Percentiles rank a stretch among this genome's conserved stretches.
These are phyloP conservation scores for Penicillium sp. DNA, from an alignment of 2,329 filamentous ascomycete species.

Conservation along the genomic window DNA sequence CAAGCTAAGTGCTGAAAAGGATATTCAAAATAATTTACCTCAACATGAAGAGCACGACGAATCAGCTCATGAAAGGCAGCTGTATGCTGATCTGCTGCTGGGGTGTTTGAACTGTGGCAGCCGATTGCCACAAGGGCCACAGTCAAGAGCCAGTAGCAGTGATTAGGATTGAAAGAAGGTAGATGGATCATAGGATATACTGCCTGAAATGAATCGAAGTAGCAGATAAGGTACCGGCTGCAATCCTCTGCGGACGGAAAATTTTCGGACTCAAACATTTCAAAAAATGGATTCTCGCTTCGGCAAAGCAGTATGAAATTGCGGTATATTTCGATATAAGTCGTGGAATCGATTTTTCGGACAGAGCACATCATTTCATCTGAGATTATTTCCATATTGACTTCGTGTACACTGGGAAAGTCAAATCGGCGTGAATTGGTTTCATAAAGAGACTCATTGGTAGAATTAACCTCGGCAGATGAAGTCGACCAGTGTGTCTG, in stretches of 20 bases:
- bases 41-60: conserved; percentile 37
- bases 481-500: conserved; percentile 17
- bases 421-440: conserved; percentile 16
- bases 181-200: conserved; percentile 44
- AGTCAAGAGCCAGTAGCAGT: conserved; percentile 42
- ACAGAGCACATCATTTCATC: conserved; percentile 9
- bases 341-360: conserved; percentile 23
- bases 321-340: conserved; percentile 30
- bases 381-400: conserved; percentile 15
- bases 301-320: conserved; percentile 35
- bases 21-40: conserved; percentile 24
- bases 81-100: conserved; percentile 29
- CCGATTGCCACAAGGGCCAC: conserved; percentile 44
- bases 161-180: conserved; percentile 37
- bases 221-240: conserved; percentile 35
- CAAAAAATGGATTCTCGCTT: conserved; percentile 30
- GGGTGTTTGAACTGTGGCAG: conserved; percentile 34
- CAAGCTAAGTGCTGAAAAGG: not conserved
- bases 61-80: conserved; percentile 45
- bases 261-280: conserved; percentile 29
- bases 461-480: conserved; percentile 8
- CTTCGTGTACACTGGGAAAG: conserved; percentile 25
- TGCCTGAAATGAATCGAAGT: conserved; percentile 41
- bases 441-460: conserved; percentile 11
- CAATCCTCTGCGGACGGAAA: conserved; percentile 31